Base-by-base conservation (phyloP, 257 asterid genomes). In the Rauvolfia tetraphylla region DNA sequence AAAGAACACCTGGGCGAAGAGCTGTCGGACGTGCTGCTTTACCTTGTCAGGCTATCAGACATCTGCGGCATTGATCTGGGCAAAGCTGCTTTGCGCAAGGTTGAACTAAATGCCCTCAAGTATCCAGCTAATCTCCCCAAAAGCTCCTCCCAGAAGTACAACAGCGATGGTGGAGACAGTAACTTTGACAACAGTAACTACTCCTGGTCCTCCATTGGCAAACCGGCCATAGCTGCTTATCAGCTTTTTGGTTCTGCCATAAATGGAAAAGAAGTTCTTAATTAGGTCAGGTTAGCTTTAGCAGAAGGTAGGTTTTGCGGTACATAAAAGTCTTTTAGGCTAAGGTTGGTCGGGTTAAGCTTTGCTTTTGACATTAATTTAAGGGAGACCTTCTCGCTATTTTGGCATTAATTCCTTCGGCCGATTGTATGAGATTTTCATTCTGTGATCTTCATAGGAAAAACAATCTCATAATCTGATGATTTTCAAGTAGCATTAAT, bases 31-130 rank as follows among this genome's bases (percentile, higher is more conserved):
- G 87, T 84, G 42, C 67, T 84, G 38, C 78, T 84, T 3, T 84
- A 84, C 74, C 81, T 84, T 25, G 78, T 84, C 9, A 59, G 85
- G 58, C 81, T 84, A 4, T 84, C 87, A 33, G 87, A 84, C 44
- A 68, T 84, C 2, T 84, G 85, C 67, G 87, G 87, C 8, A 74
- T 84, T 76, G 85, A 84, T 81, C 85, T 84, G 36, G 87, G 85
- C 2, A 63, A 81, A 81, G 87, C 87, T 68, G 87, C 87, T 38
- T 78, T 84, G 4, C 78, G 87, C n/a, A 84, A 84, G 48, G 78
- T 84, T 14, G 76, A 84, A 22, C 85, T 84, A 4, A 84, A 84
- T 79, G 87, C 83, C 29, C 12, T 79, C 41, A 84, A 84, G 54
- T 84, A 84, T 63, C 87, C 87, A 3, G 66, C 76, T 58, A 29